Percentiles rank a stretch among this genome's conserved stretches.
Evolutionary conservation across 2,329 filamentous ascomycete genomes (phyloP).

Genomic region (Colletotrichum sansevieriae): DNA sequence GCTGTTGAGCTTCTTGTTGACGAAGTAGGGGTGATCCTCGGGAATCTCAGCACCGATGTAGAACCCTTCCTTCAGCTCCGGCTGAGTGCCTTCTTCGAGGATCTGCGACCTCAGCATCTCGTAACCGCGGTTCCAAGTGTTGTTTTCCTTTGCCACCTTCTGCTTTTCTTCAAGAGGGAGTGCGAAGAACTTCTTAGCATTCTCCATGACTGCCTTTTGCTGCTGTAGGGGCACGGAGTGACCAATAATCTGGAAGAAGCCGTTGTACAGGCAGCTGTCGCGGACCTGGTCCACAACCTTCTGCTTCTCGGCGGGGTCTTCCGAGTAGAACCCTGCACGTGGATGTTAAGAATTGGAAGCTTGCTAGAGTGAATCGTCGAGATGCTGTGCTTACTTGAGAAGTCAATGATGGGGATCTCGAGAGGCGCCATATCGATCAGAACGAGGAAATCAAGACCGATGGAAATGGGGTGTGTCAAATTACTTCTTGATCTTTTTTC

Average conservation of each 20-base stretch:
- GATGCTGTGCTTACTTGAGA: slow-evolving; percentile 44
- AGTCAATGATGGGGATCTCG: slow-evolving; percentile 49
- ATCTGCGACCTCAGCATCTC: slow-evolving; percentile 61
- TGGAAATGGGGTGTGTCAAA: not conserved
- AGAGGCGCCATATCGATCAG: slow-evolving; percentile 8
- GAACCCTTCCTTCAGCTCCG: slow-evolving; percentile 62
- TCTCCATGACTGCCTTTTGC: slow-evolving; percentile 56
- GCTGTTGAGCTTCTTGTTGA: slow-evolving; percentile 54
- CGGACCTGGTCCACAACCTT: slow-evolving; percentile 53
- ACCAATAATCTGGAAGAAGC: slow-evolving; percentile 66
- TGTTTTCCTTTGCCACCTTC: slow-evolving; percentile 53
- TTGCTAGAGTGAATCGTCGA: too few species aligned
- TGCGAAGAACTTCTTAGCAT: slow-evolving; percentile 61
- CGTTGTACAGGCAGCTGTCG: slow-evolving; percentile 59
- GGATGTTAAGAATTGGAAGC: not conserved
- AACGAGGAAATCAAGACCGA: too few species aligned
- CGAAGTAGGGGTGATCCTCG: slow-evolving; percentile 55
- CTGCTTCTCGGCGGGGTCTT: slow-evolving; percentile 45
- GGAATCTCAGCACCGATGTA: slow-evolving; percentile 57
- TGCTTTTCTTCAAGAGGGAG: slow-evolving; percentile 58
- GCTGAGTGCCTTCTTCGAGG: slow-evolving; percentile 57
- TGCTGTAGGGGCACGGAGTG: slow-evolving; percentile 58
- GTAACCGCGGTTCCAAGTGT: slow-evolving; percentile 62
- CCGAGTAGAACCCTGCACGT: slow-evolving; percentile 42
- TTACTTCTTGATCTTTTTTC: too few species aligned